Percentiles rank a stretch among this genome's conserved stretches.
phyloP scores from a whole-genome alignment of 352 stramenopile genomes.

The Globisporangium perplexum region DNA sequence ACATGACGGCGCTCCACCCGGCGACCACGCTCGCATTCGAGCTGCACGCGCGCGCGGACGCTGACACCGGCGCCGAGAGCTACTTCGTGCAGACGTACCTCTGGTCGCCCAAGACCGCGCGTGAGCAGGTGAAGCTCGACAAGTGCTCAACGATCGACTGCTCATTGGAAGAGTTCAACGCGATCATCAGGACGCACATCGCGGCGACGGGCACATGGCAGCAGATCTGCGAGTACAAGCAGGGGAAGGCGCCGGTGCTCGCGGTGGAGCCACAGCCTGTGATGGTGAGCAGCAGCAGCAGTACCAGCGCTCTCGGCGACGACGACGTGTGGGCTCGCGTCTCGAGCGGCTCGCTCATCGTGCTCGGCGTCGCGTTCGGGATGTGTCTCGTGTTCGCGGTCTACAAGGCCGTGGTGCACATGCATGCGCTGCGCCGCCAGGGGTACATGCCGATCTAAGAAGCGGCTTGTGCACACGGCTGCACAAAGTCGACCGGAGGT shows the following conservation, averaged over 20 bases:
- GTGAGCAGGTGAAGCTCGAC: conserved; percentile 61
- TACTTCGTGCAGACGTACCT: conserved; percentile 76
- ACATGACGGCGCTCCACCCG: conserved; percentile 58
- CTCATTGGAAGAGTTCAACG: conserved; percentile 65
- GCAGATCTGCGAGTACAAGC: conserved; percentile 73
- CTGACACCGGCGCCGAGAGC: conserved; percentile 18
- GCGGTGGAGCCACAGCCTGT: conserved; percentile 8
- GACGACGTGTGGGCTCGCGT: conserved; percentile 11
- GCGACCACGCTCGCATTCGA: conserved; percentile 84
- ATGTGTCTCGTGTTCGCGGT: conserved; percentile 40
- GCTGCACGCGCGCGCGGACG: conserved; percentile 32
- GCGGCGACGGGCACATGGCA: conserved; percentile 70
- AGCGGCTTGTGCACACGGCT: no score
- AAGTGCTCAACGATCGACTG: conserved; percentile 77
- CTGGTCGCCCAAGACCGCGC: conserved; percentile 61
- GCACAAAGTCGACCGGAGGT: no score
- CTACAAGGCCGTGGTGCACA: conserved; percentile 45
- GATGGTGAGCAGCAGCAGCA: conserved; percentile 6
- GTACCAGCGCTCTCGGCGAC: background rate
- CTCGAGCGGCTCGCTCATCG: conserved; percentile 30
- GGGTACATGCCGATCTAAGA: conserved; percentile 43
- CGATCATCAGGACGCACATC: conserved; percentile 68
- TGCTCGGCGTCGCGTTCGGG: conserved; percentile 39
- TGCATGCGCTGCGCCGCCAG: conserved; percentile 30
- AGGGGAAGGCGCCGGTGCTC: conserved; percentile 13